Conservation (phyloP, 2,329 filamentous ascomycete genomes). For the Setomelanomma holmii region DNA sequence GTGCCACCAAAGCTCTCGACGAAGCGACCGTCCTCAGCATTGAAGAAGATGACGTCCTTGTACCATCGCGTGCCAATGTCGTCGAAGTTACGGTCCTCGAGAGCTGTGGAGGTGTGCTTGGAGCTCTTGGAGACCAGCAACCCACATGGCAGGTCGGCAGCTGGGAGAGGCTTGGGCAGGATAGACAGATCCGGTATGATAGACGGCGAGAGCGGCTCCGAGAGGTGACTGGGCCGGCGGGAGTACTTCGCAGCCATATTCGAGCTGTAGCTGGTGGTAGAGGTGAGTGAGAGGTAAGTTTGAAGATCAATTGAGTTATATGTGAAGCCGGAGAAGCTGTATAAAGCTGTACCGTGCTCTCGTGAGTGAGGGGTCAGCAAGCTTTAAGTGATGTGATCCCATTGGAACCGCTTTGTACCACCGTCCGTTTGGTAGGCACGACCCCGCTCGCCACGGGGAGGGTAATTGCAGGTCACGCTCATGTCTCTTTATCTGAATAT, state of each 20-base stretch:
- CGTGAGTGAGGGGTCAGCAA: conserved; percentile 41
- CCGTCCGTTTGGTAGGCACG: conserved; percentile 16
- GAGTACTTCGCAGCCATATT: conserved; percentile 38
- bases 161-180: conserved; percentile 39
- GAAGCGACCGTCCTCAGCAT: conserved; percentile 30
- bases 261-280: conserved; percentile 6
- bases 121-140: conserved; percentile 41
- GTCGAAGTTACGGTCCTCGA: conserved; percentile 45
- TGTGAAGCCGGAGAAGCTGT: conserved; percentile 2
- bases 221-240: conserved; percentile 34
- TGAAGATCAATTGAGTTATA: conserved; percentile 10
- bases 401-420: conserved; percentile 30
- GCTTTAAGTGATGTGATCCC: conserved; percentile 48
- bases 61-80: conserved; percentile 46
- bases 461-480: conserved; percentile 41
- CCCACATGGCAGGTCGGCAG: conserved; percentile 36
- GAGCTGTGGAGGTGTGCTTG: conserved; percentile 33
- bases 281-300: neutral
- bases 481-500: conserved; percentile 24
- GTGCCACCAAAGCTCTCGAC: conserved; percentile 40
- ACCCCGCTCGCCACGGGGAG: conserved; percentile 32
- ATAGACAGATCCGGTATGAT: conserved; percentile 42
- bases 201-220: conserved; percentile 38
- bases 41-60: conserved; percentile 46
- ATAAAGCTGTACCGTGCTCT: conserved; percentile 28